These are phyloP conservation scores for Lactuca saligna DNA, from an alignment of 129 eudicot species.

Conservation along the genomic window DNA sequence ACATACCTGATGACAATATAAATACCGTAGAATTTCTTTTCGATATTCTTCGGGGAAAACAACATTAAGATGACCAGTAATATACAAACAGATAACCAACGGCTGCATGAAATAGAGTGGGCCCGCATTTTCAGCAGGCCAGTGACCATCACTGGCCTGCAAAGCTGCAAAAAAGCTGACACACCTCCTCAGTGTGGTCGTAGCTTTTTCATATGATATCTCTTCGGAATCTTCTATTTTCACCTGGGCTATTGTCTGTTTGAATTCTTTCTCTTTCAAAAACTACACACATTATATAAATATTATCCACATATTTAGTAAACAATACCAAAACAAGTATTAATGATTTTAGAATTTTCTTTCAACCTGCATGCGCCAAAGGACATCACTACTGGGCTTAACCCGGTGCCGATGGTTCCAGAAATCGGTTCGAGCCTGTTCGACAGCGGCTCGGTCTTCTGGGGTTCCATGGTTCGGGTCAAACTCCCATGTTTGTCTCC, in stretches of 20 bases:
- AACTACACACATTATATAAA: slow-evolving; percentile 47
- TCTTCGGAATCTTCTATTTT: slow-evolving; percentile 69
- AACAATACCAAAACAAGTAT: neutral
- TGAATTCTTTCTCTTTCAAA: slow-evolving; percentile 54
- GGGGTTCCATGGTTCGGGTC: slow-evolving; percentile 43
- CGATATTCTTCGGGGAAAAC: slow-evolving; percentile 60
- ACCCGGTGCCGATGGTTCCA: slow-evolving; percentile 41
- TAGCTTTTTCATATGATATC: slow-evolving; percentile 56
- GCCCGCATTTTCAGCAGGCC: slow-evolving; percentile 96
- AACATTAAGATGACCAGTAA: slow-evolving; percentile 70
- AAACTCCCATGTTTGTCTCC: slow-evolving; percentile 60
- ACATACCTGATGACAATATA: slow-evolving; percentile 78
- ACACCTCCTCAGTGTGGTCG: slow-evolving; percentile 55
- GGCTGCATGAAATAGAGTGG: slow-evolving; percentile 84
- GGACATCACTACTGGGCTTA: slow-evolving; percentile 50
- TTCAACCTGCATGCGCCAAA: slow-evolving; percentile 57
- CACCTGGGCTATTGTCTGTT: slow-evolving; percentile 58
- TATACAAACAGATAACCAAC: slow-evolving; percentile 64
- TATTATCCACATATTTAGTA: neutral
- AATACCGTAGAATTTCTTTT: slow-evolving; percentile 73
- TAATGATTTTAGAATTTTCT: too few species aligned
- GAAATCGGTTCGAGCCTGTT: slow-evolving; percentile 41
- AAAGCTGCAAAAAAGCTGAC: slow-evolving; percentile 67
- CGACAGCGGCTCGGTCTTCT: slow-evolving; percentile 49
- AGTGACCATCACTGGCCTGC: slow-evolving; percentile 87